phyloP scores from a whole-genome alignment of 805 yeast species.

The Metschnikowia cubensis region DNA sequence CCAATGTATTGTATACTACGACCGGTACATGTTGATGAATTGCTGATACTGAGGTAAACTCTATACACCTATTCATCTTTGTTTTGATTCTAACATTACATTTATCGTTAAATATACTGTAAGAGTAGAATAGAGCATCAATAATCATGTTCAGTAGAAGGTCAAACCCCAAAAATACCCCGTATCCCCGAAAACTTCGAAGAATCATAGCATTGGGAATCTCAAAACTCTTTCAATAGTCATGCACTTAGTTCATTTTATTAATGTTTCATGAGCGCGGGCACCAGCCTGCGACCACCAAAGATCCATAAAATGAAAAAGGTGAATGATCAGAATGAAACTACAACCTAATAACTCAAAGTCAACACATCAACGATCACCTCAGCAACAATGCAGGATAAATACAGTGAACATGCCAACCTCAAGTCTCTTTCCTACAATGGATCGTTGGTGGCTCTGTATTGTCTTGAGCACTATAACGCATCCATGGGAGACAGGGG shows the following conservation, averaged over 20 bases:
- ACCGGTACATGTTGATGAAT: too few species aligned
- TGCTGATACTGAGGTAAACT: too few species aligned
- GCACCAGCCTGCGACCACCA: slow-evolving; percentile 4
- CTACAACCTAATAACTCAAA: background rate
- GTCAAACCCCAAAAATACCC: too few species aligned
- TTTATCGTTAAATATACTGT: too few species aligned
- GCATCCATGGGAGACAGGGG: slow-evolving; percentile 27
- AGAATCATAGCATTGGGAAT: too few species aligned
- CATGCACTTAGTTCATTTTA: background rate
- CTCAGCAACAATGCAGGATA: slow-evolving; percentile 1
- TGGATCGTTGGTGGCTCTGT: slow-evolving; percentile 48
- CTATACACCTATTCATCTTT: too few species aligned
- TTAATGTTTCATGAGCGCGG: background rate
- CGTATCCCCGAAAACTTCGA: too few species aligned
- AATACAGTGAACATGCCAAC: background rate
- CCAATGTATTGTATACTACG: too few species aligned
- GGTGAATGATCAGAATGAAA: too few species aligned
- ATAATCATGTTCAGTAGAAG: too few species aligned
- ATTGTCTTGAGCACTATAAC: slow-evolving; percentile 40
- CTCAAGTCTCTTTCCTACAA: slow-evolving; percentile 19
- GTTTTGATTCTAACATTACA: too few species aligned
- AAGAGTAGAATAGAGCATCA: too few species aligned
- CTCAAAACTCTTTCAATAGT: background rate
- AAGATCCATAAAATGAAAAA: background rate
- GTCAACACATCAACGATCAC: background rate